Evolutionary conservation across 73 alveolate species (phyloP).

Genomic region (Paramecium primaurelia): DNA sequence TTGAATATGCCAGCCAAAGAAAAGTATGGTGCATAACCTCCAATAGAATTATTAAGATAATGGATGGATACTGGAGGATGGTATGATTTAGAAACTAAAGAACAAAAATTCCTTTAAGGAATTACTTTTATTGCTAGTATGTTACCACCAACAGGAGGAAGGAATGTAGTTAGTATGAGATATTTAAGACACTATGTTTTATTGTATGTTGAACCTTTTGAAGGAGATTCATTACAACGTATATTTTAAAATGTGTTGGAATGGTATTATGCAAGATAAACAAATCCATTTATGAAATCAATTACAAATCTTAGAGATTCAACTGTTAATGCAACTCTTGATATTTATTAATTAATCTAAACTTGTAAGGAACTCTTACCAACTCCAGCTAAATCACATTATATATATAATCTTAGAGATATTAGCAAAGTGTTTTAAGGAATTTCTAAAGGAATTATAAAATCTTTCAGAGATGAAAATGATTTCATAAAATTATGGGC

Average conservation of each 20-base stretch:
- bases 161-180: conserved; percentile 84
- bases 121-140: conserved; percentile 98
- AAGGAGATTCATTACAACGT: conserved; percentile 83
- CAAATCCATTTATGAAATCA: conserved; percentile 64
- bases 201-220: conserved; percentile 93
- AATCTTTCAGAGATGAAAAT: conserved; percentile 78
- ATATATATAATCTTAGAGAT: conserved; percentile 99
- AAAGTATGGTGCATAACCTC: conserved; percentile 99
- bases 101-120: conserved; percentile 80
- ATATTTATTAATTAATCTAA: conserved; percentile 76
- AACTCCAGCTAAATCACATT: conserved; percentile 99
- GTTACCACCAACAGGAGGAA: conserved; percentile 99
- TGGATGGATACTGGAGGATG: conserved; percentile 99
- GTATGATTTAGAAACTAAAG: conserved; percentile 94
- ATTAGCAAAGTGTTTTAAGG: conserved; percentile 98
- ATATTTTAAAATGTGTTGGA: conserved; percentile 92
- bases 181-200: conserved; percentile 92
- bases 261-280: conserved; percentile 90
- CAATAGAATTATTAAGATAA: conserved; percentile 98
- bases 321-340: conserved; percentile 82
- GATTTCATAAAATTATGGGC: conserved; percentile 97
- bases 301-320: conserved; percentile 70
- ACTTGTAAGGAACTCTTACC: conserved; percentile 92
- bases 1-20: conserved; percentile 99
- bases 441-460: conserved; percentile 82